phyloP scores from a whole-genome alignment of 2,329 filamentous ascomycete genomes.

The Chaetomiaceae sp. region DNA sequence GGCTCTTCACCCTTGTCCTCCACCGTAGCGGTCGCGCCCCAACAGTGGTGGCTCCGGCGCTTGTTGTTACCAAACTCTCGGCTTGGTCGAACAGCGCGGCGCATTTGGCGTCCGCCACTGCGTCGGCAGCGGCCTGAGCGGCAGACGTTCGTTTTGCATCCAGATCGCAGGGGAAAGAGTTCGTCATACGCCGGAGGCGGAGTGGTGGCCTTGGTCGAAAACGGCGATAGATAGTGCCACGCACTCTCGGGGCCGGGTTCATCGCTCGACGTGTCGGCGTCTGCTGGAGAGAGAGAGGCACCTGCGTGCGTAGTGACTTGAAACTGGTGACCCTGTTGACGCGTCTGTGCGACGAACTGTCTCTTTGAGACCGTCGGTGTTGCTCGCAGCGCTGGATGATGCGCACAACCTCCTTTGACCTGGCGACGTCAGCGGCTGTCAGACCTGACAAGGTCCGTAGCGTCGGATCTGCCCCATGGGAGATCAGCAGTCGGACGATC shows the following conservation, averaged over 20 bases:
- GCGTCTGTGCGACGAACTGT: slow-evolving; percentile 54
- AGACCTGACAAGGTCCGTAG: slow-evolving; percentile 66
- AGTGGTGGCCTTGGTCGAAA: slow-evolving; percentile 34
- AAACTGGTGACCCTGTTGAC: slow-evolving; percentile 57
- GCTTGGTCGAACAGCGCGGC: slow-evolving; percentile 46
- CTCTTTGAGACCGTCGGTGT: slow-evolving; percentile 63
- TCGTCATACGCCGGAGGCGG: slow-evolving; percentile 73
- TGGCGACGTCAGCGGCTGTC: slow-evolving; percentile 65
- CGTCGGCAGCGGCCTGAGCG: slow-evolving; percentile 52
- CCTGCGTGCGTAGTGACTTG: slow-evolving; percentile 61
- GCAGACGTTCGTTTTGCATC: slow-evolving; percentile 56
- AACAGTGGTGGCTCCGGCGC: slow-evolving; percentile 13
- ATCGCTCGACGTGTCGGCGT: slow-evolving; percentile 39
- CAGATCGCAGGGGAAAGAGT: slow-evolving; percentile 61
- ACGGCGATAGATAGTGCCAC: slow-evolving; percentile 39
- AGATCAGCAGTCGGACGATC: slow-evolving; percentile 70
- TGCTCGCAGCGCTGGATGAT: slow-evolving; percentile 58
- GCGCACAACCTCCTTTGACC: slow-evolving; percentile 58
- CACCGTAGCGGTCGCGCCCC: too few species aligned
- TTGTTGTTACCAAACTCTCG: slow-evolving; percentile 11
- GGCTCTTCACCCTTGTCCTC: slow-evolving; percentile 38
- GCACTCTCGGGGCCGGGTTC: slow-evolving; percentile 42
- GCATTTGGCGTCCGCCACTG: slow-evolving; percentile 55
- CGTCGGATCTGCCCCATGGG: slow-evolving; percentile 66
- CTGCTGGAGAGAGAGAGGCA: slow-evolving; percentile 35